Evolutionary conservation across 2,329 filamentous ascomycete genomes (phyloP), one percentile per base, ranked within the genome.

Genomic region (Eutypella sp.): DNA sequence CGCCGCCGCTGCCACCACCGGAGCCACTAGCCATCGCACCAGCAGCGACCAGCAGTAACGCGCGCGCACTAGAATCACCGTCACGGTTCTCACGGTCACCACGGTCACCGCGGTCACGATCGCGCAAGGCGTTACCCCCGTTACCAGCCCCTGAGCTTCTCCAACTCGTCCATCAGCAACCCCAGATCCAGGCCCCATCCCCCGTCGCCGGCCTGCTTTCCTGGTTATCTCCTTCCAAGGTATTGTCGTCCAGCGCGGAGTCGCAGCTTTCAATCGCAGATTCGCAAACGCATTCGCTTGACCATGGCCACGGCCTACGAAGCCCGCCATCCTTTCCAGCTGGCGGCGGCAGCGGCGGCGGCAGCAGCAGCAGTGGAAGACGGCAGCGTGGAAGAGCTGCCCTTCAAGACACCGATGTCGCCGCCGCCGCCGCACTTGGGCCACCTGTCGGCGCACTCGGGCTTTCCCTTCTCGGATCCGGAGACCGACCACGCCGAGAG

Each of bases 341-440:
- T 40, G 15, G 25, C 43, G 40, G 43, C 40, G 60, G n/a, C n/a
- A n/a, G n/a, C n/a, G n/a, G n/a, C n/a, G n/a, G n/a, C n/a, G n/a
- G n/a, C n/a, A n/a, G n/a, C n/a, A n/a, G n/a, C n/a, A n/a, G n/a
- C n/a, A n/a, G n/a, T n/a, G n/a, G n/a, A n/a, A n/a, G 76, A 77
- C 70, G 74, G 61, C 57, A 79, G 74, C 48, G 69, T 77, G 59
- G 73, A 69, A 68, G 76, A 78, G 57, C 75, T 74, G 73, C 75
- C 74, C 49, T 62, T 57, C 58, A 54, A 54, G 52, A 60, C 60
- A 58, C 72, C 68, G 57, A 73, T 72, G 60, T 69, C 67, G 62
- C 64, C 58, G 42, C 58, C 56, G 48, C 63, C 58, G 56, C 60
- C 42, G 40, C 54, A 50, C 56, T 70, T 67, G 67, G 63, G 62